Conservation (phyloP, 768 basidiomycete genomes). For the Kwoniella botswanensis region DNA sequence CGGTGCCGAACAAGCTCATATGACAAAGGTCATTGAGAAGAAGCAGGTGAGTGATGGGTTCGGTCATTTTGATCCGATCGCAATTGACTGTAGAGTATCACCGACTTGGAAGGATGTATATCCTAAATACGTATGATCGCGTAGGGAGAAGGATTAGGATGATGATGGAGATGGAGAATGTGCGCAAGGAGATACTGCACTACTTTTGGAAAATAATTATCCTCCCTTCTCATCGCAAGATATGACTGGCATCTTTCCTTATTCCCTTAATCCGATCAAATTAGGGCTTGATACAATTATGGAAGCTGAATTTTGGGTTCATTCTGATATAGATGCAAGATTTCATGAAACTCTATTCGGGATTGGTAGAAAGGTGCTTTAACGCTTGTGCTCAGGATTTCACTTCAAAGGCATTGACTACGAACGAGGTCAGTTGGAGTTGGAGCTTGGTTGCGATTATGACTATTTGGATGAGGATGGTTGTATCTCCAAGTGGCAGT, state of each 20-base stretch:
- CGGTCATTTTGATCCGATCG: background rate
- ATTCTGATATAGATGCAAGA: slow-evolving; percentile 82
- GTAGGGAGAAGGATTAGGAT: no score
- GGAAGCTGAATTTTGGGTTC: background rate
- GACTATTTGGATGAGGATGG: background rate
- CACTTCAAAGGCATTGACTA: slow-evolving; percentile 87
- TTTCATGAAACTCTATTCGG: slow-evolving; percentile 92
- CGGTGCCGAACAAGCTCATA: slow-evolving; percentile 90
- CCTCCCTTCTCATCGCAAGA: no score
- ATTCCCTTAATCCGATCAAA: no score
- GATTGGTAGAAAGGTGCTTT: slow-evolving; percentile 95
- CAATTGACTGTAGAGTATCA: background rate
- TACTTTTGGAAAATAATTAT: no score
- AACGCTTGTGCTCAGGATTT: slow-evolving; percentile 94
- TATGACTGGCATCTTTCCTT: no score
- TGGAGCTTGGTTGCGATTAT: background rate
- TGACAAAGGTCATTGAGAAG: slow-evolving; percentile 82
- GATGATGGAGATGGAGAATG: no score
- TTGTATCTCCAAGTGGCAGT: no score
- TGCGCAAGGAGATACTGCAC: no score
- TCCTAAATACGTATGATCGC: no score
- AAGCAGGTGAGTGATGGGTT: slow-evolving; percentile 72
- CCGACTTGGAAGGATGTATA: background rate
- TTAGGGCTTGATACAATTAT: background rate
- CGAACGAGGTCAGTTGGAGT: slow-evolving; percentile 76